Evolutionary conservation across 1,139 yeast species (phyloP), one percentile per base, ranked within the genome.

Genomic region (Maudiozyma humilis): DNA sequence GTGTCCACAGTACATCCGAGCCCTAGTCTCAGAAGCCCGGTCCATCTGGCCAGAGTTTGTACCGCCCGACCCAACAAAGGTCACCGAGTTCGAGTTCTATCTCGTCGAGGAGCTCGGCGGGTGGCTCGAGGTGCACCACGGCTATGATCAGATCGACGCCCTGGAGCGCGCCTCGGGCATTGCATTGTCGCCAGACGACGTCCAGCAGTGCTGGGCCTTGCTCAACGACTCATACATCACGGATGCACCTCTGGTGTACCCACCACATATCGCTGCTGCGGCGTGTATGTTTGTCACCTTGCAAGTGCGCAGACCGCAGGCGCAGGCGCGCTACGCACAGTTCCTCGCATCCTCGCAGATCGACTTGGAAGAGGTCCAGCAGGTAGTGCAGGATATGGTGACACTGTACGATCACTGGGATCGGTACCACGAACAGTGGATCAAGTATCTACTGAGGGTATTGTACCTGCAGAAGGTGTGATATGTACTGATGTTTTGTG

Each of bases 71-170:
- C 78, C 89, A 18, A 82, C 95, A 33, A 86, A 85, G 57, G 71
- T 91, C n/a, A 96, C 97, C 0, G 98, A 91, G 60, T 86, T 93
- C 66, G 98, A 91, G 65, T 91, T 91, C 62, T 91, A 91, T 59
- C 64, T 91, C 42, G 82, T 91, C 32, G 96, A 88, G 59, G 97
- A 89, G 62, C 72, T 91, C 67, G 87, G 86, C 47, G 77, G 88
- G 51, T 86, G 76, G 56, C 65, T 91, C 50, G 73, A 89, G 20
- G 76, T 89, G 2, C 91, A 88, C 60, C 97, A 91, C 61, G 97
- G 98, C 0, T 91, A 91, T 64, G 73, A 77, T 47, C 76, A 95
- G 3, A 69, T 91, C 48, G 63, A 75, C 19, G 86, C 83, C 51
- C 69, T 89, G 12, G 60, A 58, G 20, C 57, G 63, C 51, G 27